These are phyloP conservation scores for Plasmodium adleri DNA, from an alignment of 169 alveolate genomes.

Conservation along the genomic window DNA sequence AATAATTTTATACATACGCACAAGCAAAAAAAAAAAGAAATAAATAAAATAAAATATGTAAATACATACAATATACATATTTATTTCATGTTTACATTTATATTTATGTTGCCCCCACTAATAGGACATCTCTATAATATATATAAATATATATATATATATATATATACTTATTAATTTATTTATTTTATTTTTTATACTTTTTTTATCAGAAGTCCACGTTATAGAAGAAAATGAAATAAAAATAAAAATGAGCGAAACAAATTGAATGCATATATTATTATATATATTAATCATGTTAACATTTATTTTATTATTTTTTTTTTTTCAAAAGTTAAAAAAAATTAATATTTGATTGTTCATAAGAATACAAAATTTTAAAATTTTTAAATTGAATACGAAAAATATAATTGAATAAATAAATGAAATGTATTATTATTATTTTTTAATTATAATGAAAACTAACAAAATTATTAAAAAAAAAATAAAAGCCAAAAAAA, in stretches of 20 bases:
- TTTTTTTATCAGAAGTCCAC: conserved; percentile 33
- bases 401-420: conserved; percentile 13
- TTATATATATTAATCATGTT: conserved; percentile 22
- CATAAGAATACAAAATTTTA: conserved; percentile 35
- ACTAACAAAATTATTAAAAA: conserved; percentile 63
- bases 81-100: neutral
- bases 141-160: too few species aligned
- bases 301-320: conserved; percentile 14
- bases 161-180: neutral
- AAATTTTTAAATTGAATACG: conserved; percentile 43
- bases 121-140: too few species aligned
- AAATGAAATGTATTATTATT: conserved; percentile 22
- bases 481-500: conserved; percentile 13
- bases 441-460: conserved; percentile 31
- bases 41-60: neutral
- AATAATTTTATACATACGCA: conserved; percentile 22
- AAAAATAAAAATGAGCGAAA: neutral
- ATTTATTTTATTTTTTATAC: neutral
- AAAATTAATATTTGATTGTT: conserved; percentile 42
- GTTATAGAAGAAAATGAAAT: conserved; percentile 40
- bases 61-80: too few species aligned
- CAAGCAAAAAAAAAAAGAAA: conserved; percentile 10
- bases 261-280: conserved; percentile 25
- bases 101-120: neutral
- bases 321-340: conserved; percentile 58